phyloP scores from a whole-genome alignment of 2,329 filamentous ascomycete species.

The Calonectria naviculata region DNA sequence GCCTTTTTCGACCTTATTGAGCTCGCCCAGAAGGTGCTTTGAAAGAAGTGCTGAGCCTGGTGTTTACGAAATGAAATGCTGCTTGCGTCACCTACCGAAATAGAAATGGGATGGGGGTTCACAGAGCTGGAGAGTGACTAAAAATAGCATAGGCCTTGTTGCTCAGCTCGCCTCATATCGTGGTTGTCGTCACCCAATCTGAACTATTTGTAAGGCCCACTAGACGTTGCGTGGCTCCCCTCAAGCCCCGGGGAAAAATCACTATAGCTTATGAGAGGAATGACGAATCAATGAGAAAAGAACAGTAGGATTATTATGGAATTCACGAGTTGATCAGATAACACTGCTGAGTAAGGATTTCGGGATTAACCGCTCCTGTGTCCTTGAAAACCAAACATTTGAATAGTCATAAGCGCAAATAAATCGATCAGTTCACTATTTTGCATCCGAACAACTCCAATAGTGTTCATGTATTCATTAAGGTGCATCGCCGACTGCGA shows the following conservation, averaged over 20 bases:
- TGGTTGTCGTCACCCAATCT: not conserved
- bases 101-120: not conserved
- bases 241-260: not conserved
- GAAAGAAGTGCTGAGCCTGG: not conserved
- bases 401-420: not conserved
- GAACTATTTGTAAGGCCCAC: not conserved
- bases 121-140: not conserved
- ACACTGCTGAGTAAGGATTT: not conserved
- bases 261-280: not conserved
- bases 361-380: not conserved
- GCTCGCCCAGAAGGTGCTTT: constrained; percentile 68
- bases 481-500: constrained; percentile 38
- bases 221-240: not conserved
- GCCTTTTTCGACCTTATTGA: constrained; percentile 75
- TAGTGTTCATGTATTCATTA: constrained; percentile 44
- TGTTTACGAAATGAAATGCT: not conserved
- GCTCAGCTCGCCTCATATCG: not conserved
- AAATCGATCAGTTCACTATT: constrained; percentile 1
- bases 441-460: constrained; percentile 2
- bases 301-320: not conserved
- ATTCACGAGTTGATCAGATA: not conserved
- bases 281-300: not conserved
- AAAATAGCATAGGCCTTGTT: not conserved
- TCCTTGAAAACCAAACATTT: not conserved
- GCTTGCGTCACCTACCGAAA: not conserved